A percentile compares a stretch with the other conserved stretches of the same genome.
phyloP scores from a whole-genome alignment of 1,284 basidiomycete species.

The Chalciporus piperatoides region DNA sequence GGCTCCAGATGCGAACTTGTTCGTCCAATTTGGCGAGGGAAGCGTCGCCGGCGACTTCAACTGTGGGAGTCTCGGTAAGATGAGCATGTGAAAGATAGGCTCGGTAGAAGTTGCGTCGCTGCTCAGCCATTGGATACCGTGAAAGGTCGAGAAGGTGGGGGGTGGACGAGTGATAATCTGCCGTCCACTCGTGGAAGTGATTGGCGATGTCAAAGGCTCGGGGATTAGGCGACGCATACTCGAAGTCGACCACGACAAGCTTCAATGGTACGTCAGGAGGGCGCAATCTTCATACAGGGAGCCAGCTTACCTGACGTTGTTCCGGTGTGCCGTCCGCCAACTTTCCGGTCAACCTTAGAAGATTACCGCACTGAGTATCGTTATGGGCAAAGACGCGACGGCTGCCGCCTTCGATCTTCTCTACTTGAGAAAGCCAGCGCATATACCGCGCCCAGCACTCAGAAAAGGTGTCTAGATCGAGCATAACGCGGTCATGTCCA shows the following conservation, averaged over 20 bases:
- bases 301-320: conserved; percentile 57
- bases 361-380: conserved; percentile 91
- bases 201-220: conserved; percentile 93
- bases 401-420: conserved; percentile 52
- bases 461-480: conserved; percentile 65
- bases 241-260: conserved; percentile 95
- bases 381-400: conserved; percentile 82
- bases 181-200: conserved; percentile 95
- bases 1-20: conserved; percentile 82
- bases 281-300: background rate
- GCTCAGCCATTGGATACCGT: conserved; percentile 68
- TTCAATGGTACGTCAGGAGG: conserved; percentile 32
- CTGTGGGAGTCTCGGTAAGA: conserved; percentile 31
- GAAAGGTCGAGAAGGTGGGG: conserved; percentile 71
- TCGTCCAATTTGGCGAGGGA: conserved; percentile 56
- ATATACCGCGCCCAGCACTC: conserved; percentile 66
- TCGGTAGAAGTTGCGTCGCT: conserved; percentile 79
- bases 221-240: conserved; percentile 88
- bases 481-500: conserved; percentile 39
- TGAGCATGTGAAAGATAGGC: conserved; percentile 68
- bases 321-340: conserved; percentile 52
- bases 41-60: conserved; percentile 33
- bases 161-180: conserved; percentile 75
- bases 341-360: conserved; percentile 63
- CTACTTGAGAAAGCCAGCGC: conserved; percentile 61